phyloP scores from a whole-genome alignment of 257 asterid genomes.

The Catharanthus roseus region DNA sequence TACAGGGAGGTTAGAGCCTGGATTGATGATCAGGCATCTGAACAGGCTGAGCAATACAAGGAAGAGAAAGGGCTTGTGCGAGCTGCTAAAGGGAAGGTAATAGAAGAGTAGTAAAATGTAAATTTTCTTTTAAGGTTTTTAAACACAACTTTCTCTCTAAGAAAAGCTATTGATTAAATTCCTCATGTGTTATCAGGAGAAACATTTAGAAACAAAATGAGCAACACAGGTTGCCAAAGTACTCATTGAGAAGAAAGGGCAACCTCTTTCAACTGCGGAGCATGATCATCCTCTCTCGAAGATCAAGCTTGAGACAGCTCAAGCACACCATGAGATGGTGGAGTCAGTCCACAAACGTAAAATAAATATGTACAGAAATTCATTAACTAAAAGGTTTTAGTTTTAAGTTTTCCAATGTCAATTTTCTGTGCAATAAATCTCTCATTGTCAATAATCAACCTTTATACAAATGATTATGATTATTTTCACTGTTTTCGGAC shows the following conservation, averaged over 20 bases:
- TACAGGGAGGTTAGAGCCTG: too few species aligned
- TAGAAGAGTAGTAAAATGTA: too few species aligned
- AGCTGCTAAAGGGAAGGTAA: too few species aligned
- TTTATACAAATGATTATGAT: constrained; percentile 4
- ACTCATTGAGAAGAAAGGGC: constrained; percentile 41
- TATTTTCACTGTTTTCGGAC: not conserved
- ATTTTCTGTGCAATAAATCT: not conserved
- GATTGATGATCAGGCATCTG: too few species aligned
- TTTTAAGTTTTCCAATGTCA: constrained; percentile 9
- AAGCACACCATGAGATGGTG: constrained; percentile 57
- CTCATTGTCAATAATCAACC: not conserved
- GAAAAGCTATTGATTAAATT: constrained; percentile 1
- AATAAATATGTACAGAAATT: too few species aligned
- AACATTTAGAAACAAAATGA: constrained; percentile 56
- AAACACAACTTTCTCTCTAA: not conserved
- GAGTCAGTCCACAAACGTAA: constrained; percentile 35
- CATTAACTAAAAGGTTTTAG: too few species aligned
- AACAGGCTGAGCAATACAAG: too few species aligned
- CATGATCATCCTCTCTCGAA: constrained; percentile 42
- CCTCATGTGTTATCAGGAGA: constrained; percentile 41
- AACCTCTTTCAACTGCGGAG: constrained; percentile 50
- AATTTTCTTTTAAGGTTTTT: too few species aligned
- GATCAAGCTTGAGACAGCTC: constrained; percentile 39
- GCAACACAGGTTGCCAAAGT: constrained; percentile 48
- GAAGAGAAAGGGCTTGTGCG: too few species aligned